Evolutionary conservation across 1,284 basidiomycete genomes (phyloP).

Genomic region (Heliocybe sulcata): DNA sequence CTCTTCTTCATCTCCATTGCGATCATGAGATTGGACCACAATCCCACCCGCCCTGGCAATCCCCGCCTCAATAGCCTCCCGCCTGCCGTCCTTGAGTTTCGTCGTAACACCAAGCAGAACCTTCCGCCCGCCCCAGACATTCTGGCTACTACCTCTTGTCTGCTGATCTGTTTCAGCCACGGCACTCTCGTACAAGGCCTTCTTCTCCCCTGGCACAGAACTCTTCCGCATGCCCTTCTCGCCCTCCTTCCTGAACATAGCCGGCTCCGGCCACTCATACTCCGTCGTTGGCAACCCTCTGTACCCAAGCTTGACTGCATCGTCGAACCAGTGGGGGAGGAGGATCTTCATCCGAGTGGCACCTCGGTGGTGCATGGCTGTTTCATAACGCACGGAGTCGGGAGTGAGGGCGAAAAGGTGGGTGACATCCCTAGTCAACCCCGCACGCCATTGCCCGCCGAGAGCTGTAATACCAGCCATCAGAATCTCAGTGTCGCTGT

Average conservation of each 20-base stretch:
- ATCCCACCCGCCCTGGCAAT: conserved; percentile 52
- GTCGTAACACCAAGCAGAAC: conserved; percentile 57
- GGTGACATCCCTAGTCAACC: conserved; percentile 78
- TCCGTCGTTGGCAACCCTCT: conserved; percentile 45
- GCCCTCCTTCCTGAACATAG: conserved; percentile 30
- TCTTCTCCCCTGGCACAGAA: conserved; percentile 32
- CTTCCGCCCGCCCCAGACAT: conserved; percentile 40
- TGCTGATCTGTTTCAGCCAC: conserved; percentile 14
- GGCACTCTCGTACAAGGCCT: conserved; percentile 34
- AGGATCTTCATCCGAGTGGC: conserved; percentile 53
- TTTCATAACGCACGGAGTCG: conserved; percentile 50
- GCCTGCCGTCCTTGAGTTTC: conserved; percentile 39
- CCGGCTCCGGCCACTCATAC: conserved; percentile 73
- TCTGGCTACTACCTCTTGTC: conserved; percentile 14
- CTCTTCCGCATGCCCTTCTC: conserved; percentile 17
- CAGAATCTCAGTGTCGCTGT: conserved; percentile 65
- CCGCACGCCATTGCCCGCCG: conserved; percentile 77
- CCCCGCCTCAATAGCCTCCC: conserved; percentile 47
- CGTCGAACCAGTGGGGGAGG: conserved; percentile 82
- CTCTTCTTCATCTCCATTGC: conserved; percentile 25
- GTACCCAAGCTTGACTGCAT: conserved; percentile 59
- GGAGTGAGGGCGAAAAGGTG: conserved; percentile 66
- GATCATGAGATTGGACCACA: conserved; percentile 29
- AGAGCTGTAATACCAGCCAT: conserved; percentile 64
- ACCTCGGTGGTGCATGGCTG: conserved; percentile 51